phyloP scores from a whole-genome alignment of 2,329 filamentous ascomycete species.

The Pseudogymnoascus sp. region DNA sequence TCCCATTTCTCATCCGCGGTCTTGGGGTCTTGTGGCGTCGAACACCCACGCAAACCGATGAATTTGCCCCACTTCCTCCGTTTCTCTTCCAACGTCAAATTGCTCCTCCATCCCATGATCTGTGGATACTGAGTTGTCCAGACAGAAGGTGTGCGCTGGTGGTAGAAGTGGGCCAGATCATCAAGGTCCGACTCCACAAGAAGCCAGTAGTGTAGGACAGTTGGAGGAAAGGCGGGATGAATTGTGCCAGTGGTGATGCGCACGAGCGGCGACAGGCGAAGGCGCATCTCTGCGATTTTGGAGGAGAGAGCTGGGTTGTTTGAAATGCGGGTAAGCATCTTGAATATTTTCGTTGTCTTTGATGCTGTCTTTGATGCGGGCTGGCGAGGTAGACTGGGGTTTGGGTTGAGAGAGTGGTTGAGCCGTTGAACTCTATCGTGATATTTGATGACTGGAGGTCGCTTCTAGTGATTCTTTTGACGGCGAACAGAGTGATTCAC shows the following conservation, averaged over 20 bases:
- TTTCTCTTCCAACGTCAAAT: conserved; percentile 51
- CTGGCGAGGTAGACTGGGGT: not conserved
- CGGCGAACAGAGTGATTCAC: not conserved
- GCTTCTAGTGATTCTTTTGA: not conserved
- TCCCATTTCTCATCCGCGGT: conserved; percentile 30
- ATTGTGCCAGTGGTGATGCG: conserved; percentile 52
- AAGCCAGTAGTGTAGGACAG: conserved; percentile 64
- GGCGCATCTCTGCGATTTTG: conserved; percentile 58
- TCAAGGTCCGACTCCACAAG: conserved; percentile 65
- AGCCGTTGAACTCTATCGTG: not conserved
- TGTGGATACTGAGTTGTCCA: conserved; percentile 56
- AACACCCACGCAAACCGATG: conserved; percentile 59
- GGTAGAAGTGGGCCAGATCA: conserved; percentile 61
- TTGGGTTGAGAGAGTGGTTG: not conserved
- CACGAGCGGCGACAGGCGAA: conserved; percentile 58
- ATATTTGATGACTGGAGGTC: not conserved
- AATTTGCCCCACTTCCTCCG: conserved; percentile 64
- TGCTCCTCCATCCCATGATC: conserved; percentile 52
- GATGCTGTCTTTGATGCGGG: not conserved
- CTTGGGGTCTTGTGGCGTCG: conserved; percentile 34
- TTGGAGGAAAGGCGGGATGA: conserved; percentile 56
- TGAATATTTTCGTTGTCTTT: not conserved
- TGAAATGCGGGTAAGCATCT: conserved; percentile 12
- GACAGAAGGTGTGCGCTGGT: conserved; percentile 52
- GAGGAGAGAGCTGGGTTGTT: conserved; percentile 44